Base-by-base conservation (phyloP, 2,329 filamentous ascomycete genomes). In the Phyllosticta paracitricarpa region DNA sequence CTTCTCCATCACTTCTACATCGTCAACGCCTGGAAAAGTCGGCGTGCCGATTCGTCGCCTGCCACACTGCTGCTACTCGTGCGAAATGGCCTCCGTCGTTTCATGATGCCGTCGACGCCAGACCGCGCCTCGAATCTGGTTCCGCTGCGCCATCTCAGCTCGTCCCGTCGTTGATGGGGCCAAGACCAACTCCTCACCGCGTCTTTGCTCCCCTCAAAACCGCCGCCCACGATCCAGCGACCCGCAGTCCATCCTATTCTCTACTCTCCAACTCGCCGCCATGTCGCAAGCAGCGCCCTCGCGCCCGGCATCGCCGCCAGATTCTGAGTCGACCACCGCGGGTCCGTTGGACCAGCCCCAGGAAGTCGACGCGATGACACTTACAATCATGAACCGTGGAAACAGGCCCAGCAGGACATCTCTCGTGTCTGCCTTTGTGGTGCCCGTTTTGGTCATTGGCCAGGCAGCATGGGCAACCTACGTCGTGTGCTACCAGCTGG, bases 381-480 rank as follows among this genome's bases (percentile, higher is more conserved):
- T 51, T 9, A 25, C 8, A 26, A 25, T 25, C 26, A 51, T 30
- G 25, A 52, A 12, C 57, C 59, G 28, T 26, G 22, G 59, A 2
- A 54, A 54, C 55, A 57, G 55, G 19, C 52, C 55, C 26, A 53
- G 19, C 54, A 69, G 64, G 64, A 63, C 28, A 75, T 79, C 57
- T 85, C 84, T 81, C 67, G 84, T 81, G 73, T 79, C 82, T 56
- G 83, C 85, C 58, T 81, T 87, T 62, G 74, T 88, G 61, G 84
- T 96, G 61, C 91, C 91, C 3, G 66, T 86, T 51, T 71, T 93
- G 57, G 81, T 96, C 51, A 73, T 85, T 35, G 86, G 81, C 30
- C 78, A 83, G 48, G 80, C 89, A 63, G 85, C 80, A 48, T 91
- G 89, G 73, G 83, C 83, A 22, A 88, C 84, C 35, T 96, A 88